phyloP scores from a whole-genome alignment of 257 asterid genomes.

The Solanum chiquidenum region DNA sequence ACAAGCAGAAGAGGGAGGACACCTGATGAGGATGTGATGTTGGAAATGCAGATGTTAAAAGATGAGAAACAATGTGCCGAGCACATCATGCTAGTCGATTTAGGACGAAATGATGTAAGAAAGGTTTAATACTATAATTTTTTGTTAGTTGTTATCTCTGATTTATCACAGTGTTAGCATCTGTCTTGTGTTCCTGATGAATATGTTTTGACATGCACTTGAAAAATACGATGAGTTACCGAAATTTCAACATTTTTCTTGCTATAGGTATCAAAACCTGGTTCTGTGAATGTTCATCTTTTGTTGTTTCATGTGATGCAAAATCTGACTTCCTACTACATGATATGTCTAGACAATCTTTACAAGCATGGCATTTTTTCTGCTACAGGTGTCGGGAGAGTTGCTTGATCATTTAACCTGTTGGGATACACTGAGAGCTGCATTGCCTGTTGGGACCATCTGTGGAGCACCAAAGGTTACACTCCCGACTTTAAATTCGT shows the following conservation, averaged over 20 bases:
- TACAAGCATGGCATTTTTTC: background rate
- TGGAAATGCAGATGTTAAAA: constrained; percentile 41
- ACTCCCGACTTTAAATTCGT: background rate
- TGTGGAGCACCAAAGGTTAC: constrained; percentile 90
- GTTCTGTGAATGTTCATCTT: constrained; percentile 47
- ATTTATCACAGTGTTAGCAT: too few species aligned
- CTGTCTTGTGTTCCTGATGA: background rate
- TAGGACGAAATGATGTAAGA: constrained; percentile 83
- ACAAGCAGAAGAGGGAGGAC: constrained; percentile 73
- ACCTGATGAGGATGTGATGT: constrained; percentile 47
- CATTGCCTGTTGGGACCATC: constrained; percentile 93
- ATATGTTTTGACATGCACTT: background rate
- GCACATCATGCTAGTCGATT: constrained; percentile 82
- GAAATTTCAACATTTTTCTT: background rate
- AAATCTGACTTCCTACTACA: too few species aligned
- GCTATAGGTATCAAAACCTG: constrained; percentile 26
- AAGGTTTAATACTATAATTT: constrained; percentile 34
- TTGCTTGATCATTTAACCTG: constrained; percentile 65
- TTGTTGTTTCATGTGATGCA: constrained; percentile 14
- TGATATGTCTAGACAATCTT: background rate
- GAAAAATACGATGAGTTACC: background rate
- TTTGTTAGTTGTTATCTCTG: too few species aligned
- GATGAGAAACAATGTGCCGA: constrained; percentile 83
- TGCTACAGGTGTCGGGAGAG: constrained; percentile 73
- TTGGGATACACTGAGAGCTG: constrained; percentile 86